Evolutionary conservation across 495 filamentous ascomycete genomes (phyloP), one percentile per base, ranked within the genome.

Genomic region (Aspergillus ostianus): DNA sequence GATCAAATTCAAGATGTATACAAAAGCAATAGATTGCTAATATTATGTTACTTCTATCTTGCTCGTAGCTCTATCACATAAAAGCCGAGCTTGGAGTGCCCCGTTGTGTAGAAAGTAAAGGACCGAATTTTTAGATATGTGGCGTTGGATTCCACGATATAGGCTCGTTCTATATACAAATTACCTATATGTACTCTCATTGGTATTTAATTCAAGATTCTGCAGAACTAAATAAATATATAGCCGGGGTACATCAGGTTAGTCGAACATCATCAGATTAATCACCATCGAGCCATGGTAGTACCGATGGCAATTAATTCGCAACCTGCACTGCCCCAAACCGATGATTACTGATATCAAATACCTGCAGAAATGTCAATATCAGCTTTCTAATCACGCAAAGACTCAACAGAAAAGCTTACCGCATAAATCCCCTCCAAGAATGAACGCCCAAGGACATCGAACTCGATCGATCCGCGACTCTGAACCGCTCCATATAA

Each of bases 401-500:
- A 47, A 51, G 41, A 59, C 12, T 9, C 29, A 23, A 47, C 10
- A 52, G 7, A 32, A 29, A 52, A 23, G 79, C 85, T 82, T 71
- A 90, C 86, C 57, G 85, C 86, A 69, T 91, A 92, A 52, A 90
- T 76, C n/a, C 80, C 83, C 79, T 90, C 90, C 71, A 93, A 71
- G 68, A 89, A 91, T 2, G 84, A 84, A 67, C 86, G 86, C 20
- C 90, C 90, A 19, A 91, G 74, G 53, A 93, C 89, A 68, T 93
- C 88, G 61, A 91, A 87, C 10, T 77, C 71, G 73, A 84, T 78
- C 55, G 73, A 68, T 13, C 90, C 90, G 41, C 89, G 79, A 18
- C 82, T 86, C 76, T 93, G 90, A 47, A 93, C 86, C 7, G 88
- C 88, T 15, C 89, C 90, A 68, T 90, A 93, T 59, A 82, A 77